phyloP scores from a whole-genome alignment of 2,329 filamentous ascomycete species.

The Knufia fluminis region DNA sequence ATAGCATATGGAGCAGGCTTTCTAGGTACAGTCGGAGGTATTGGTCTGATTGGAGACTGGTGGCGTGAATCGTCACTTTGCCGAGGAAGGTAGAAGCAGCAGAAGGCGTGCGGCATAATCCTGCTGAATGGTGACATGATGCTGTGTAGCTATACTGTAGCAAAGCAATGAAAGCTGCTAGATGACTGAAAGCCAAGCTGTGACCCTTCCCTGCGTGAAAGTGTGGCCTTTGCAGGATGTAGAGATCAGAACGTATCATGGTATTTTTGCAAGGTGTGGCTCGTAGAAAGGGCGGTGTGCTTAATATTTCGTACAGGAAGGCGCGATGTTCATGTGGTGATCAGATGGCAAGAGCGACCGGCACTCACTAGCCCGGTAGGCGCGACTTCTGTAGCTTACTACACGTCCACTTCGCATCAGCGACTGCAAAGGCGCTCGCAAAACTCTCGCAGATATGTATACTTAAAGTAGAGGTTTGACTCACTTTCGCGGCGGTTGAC shows the following conservation, averaged over 20 bases:
- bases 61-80: neutral
- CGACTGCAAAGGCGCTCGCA: neutral
- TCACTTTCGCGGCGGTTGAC: neutral
- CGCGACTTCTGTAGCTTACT: no score
- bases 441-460: neutral
- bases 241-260: no score
- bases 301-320: no score
- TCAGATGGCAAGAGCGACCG: no score
- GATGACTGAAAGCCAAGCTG: no score
- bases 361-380: no score
- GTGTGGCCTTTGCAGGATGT: no score
- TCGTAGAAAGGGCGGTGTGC: no score
- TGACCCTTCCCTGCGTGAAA: no score
- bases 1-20: neutral
- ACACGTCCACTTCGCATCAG: neutral
- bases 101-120: conserved; percentile 2
- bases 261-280: no score
- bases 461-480: neutral
- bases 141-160: neutral
- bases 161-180: neutral
- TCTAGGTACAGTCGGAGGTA: neutral
- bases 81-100: neutral
- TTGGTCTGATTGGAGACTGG: neutral
- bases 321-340: no score
- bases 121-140: conserved; percentile 4